Conservation (phyloP, 2,329 filamentous ascomycete genomes). For the Metarhizium guizhouense region DNA sequence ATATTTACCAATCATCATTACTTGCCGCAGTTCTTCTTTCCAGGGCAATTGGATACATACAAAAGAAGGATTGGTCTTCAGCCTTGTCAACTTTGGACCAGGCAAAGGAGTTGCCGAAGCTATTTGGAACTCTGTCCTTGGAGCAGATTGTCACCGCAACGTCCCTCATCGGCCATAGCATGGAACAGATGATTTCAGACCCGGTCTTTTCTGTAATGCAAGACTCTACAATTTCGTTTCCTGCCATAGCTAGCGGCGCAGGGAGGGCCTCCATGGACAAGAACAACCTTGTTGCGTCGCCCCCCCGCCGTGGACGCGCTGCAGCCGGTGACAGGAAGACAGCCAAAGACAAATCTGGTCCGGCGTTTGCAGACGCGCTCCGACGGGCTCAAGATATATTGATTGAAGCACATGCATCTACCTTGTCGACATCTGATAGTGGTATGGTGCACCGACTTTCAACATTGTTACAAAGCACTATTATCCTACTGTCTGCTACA, state of each 20-base stretch:
- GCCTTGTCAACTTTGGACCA: conserved; percentile 48
- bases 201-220: conserved; percentile 83
- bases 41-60: conserved; percentile 35
- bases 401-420: conserved; percentile 51
- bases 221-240: conserved; percentile 86
- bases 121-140: conserved; percentile 29
- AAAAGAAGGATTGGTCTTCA: conserved; percentile 45
- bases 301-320: conserved; percentile 21
- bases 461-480: conserved; percentile 54
- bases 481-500: conserved; percentile 57
- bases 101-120: conserved; percentile 34
- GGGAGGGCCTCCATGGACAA: conserved; percentile 31
- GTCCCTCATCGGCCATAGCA: conserved; percentile 58
- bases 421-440: conserved; percentile 45
- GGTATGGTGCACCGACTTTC: conserved; percentile 54
- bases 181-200: conserved; percentile 66
- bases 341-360: conserved; percentile 20
- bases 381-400: conserved; percentile 58
- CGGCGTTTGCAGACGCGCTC: conserved; percentile 49
- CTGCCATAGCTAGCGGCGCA: conserved; percentile 47
- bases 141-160: conserved; percentile 57
- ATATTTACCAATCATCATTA: conserved; percentile 27
- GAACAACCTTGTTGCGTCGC: conserved; percentile 26
- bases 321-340: conserved; percentile 12
- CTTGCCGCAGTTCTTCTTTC: conserved; percentile 26